Base-by-base conservation (phyloP, 176 grass and related monocot genomes). In the Juncus effusus region DNA sequence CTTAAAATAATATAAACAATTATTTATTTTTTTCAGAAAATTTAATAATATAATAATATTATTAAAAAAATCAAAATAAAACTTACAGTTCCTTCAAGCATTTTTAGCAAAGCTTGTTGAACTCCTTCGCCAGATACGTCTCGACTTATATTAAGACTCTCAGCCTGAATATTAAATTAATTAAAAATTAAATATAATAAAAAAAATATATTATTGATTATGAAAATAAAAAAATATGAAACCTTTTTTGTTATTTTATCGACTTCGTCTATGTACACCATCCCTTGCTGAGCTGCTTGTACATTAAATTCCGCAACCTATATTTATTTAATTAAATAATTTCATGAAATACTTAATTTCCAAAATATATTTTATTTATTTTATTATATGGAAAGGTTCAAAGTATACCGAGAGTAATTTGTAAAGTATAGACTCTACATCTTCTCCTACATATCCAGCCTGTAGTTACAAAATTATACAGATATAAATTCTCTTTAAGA, bases 231-330 rank as follows among this genome's bases (percentile, higher is more conserved):
- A 59, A 35, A 40, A 42, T 19, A 40, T 0, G 16, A 54, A 63
- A 87, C 88, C 94, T 99, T 99, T 65, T 99, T 99, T 58, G 94
- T 99, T 44, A 99, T 99, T 75, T 99, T 99, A 84, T 99, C 94
- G 78, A 99, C 94, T 93, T 99, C 94, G 78, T 99, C 94, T 50
- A 99, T 99, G 83, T 99, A 99, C 35, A 99, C 94, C 85, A 99
- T 99, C 45, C 94, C 94, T 54, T 99, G 94, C 73, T 99, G 94
- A 78, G 94, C 94, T 80, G 94, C 94, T 79, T 93, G 94, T 44
- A 99, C 94, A 76, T 99, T 99, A 78, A 93, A 99, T 77, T 99
- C 94, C 74, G 94, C 89, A 59, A 99, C 89, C 94, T 99, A 78
- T 35, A 74, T 9, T 77, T 70, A 70, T 59, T 50, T 11, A 68